These are phyloP conservation scores for Sporisorium exsertum DNA, from an alignment of 1,284 basidiomycete species.

Conservation along the genomic window DNA sequence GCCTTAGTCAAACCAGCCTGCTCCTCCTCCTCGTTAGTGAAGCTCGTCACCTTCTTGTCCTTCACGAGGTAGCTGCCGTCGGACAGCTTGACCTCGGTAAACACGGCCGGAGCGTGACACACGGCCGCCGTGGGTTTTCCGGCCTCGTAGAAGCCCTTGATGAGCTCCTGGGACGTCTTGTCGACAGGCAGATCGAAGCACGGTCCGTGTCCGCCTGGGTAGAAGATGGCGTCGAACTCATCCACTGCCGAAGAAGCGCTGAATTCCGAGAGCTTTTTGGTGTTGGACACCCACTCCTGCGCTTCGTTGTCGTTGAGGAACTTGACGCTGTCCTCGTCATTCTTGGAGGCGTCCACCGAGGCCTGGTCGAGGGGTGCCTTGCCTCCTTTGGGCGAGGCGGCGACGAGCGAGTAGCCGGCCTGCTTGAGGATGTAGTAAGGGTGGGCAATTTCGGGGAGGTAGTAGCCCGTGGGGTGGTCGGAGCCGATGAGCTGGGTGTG, in stretches of 20 bases:
- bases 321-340: conserved; percentile 74
- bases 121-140: conserved; percentile 57
- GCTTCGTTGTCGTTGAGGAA: conserved; percentile 77
- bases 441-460: conserved; percentile 76
- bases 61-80: conserved; percentile 70
- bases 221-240: conserved; percentile 80
- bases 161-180: conserved; percentile 47
- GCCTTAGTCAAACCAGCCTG: conserved; percentile 70
- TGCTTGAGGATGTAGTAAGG: conserved; percentile 79
- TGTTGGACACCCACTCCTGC: conserved; percentile 73
- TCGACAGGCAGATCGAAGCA: conserved; percentile 61
- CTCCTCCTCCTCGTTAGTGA: conserved; percentile 80
- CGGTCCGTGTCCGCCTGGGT: conserved; percentile 76
- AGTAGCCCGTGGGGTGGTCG: conserved; percentile 75
- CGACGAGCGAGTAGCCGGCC: conserved; percentile 76
- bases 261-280: conserved; percentile 77
- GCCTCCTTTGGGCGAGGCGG: conserved; percentile 78
- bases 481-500: conserved; percentile 75
- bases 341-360: conserved; percentile 75
- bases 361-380: conserved; percentile 78
- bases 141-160: conserved; percentile 55
- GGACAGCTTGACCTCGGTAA: conserved; percentile 59
- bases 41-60: conserved; percentile 76
- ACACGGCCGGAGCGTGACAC: conserved; percentile 61
- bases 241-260: conserved; percentile 71